Percentiles rank a stretch among this genome's conserved stretches.
Conservation (phyloP, 805 yeast genomes). For the Cyberlindnera nakhonratchasimensis region DNA sequence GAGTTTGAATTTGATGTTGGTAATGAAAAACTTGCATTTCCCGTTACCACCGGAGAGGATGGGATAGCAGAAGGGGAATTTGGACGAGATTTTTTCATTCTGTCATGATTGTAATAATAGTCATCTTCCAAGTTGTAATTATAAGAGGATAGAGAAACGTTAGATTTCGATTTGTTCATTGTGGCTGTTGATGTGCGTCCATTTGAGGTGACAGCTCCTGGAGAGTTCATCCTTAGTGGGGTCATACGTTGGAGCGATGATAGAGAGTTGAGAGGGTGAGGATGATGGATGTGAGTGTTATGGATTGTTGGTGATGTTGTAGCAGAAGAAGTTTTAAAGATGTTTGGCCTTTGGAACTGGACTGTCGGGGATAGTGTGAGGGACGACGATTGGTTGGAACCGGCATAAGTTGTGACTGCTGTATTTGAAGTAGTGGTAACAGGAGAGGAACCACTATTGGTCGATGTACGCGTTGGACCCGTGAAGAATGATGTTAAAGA, state of each 20-base stretch:
- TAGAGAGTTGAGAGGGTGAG: slow-evolving; percentile 36
- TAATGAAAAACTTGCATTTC: slow-evolving; percentile 14
- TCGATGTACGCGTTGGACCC: not conserved
- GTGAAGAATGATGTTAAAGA: slow-evolving; percentile 27
- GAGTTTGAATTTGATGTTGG: slow-evolving; percentile 23
- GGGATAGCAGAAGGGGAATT: slow-evolving; percentile 30
- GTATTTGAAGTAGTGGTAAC: not conserved
- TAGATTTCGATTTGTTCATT: slow-evolving; percentile 25
- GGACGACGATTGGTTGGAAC: no score
- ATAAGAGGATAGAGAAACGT: slow-evolving; percentile 27
- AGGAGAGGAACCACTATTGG: not conserved
- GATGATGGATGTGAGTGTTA: slow-evolving; percentile 24
- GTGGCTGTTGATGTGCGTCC: slow-evolving; percentile 17
- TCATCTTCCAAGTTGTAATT: slow-evolving; percentile 42
- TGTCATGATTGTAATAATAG: slow-evolving; percentile 29
- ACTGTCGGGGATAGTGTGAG: slow-evolving; percentile 18
- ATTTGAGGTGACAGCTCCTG: slow-evolving; percentile 8
- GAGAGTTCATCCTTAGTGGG: slow-evolving; percentile 39
- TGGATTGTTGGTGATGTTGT: slow-evolving; percentile 21
- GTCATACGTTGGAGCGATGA: slow-evolving; percentile 63
- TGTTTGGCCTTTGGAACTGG: slow-evolving; percentile 16
- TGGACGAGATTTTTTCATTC: slow-evolving; percentile 38
- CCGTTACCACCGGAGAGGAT: slow-evolving; percentile 17
- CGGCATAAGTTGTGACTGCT: slow-evolving; percentile 10
- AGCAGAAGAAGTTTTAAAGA: slow-evolving; percentile 18